These are phyloP conservation scores for Coemansia asiatica DNA, from an alignment of 192 early-diverging fungal species.

Conservation along the genomic window DNA sequence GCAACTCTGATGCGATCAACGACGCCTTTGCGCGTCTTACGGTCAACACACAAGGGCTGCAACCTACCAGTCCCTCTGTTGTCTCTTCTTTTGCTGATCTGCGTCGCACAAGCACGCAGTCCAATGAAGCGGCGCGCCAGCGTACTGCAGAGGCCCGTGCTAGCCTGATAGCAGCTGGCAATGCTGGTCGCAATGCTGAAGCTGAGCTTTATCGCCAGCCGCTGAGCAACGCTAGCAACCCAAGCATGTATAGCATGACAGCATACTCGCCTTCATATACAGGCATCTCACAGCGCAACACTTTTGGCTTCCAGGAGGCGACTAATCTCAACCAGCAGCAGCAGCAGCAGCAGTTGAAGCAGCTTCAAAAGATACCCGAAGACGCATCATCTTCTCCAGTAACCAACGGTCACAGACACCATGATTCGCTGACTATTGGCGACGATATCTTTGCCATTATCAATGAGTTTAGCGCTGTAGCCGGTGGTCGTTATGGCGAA, in stretches of 20 bases:
- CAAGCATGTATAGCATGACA: constrained; percentile 19
- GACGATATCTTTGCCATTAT: constrained; percentile 52
- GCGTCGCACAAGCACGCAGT: constrained; percentile 25
- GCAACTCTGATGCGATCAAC: constrained; percentile 16
- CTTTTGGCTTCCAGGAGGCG: constrained; percentile 24
- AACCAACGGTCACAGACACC: constrained; percentile 7
- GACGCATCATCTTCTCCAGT: too few species aligned
- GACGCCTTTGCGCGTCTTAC: constrained; percentile 37
- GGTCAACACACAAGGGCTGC: constrained; percentile 2
- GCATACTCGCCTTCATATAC: constrained; percentile 1
- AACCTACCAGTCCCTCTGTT: constrained; percentile 2
- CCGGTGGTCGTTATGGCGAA: constrained; percentile 45
- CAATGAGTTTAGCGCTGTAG: constrained; percentile 49
- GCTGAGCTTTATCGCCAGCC: constrained; percentile 23
- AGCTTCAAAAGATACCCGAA: not conserved
- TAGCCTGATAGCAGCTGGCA: constrained; percentile 46
- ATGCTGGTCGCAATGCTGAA: constrained; percentile 41
- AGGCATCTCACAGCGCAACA: constrained; percentile 10
- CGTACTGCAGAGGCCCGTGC: constrained; percentile 47
- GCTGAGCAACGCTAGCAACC: not conserved
- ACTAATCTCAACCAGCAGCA: constrained; percentile 13
- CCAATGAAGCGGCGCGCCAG: constrained; percentile 35
- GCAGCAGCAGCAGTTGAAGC: constrained; percentile 2
- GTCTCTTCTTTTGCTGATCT: constrained; percentile 12
- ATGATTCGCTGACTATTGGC: constrained; percentile 48